Evolutionary conservation across 208 protist species (phyloP).

Genomic region (Wallacemonas sp.): DNA sequence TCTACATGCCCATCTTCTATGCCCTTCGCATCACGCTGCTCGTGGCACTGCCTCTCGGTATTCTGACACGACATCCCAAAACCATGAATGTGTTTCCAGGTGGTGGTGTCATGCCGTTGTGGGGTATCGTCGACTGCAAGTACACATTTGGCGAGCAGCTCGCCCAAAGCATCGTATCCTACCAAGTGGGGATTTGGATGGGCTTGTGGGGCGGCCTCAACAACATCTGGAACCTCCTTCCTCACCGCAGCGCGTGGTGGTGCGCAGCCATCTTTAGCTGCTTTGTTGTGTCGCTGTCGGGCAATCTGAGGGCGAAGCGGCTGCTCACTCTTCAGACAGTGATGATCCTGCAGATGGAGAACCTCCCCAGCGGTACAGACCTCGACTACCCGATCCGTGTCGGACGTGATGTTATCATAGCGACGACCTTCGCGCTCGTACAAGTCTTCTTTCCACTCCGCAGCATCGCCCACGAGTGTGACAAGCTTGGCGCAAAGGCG

Average conservation of each 20-base stretch:
- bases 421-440: conserved; percentile 34
- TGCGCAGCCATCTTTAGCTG: conserved; percentile 23
- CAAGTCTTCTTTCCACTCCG: conserved; percentile 44
- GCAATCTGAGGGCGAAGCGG: conserved; percentile 28
- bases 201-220: conserved; percentile 36
- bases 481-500: conserved; percentile 29
- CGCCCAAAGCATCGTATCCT: conserved; percentile 15
- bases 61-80: conserved; percentile 32
- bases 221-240: conserved; percentile 17
- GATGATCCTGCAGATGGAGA: conserved; percentile 40
- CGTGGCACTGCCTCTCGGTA: conserved; percentile 38
- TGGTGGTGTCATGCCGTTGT: conserved; percentile 36
- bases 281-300: conserved; percentile 34
- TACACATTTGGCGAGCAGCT: conserved; percentile 60
- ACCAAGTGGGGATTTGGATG: conserved; percentile 31
- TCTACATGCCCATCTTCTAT: conserved; percentile 50
- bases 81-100: conserved; percentile 36
- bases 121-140: conserved; percentile 39
- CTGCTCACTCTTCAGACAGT: conserved; percentile 24
- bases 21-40: conserved; percentile 55
- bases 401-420: conserved; percentile 47
- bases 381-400: conserved; percentile 30
- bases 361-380: conserved; percentile 5
- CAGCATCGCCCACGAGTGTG: conserved; percentile 34
- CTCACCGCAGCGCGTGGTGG: conserved; percentile 34